Base-by-base conservation (phyloP, 805 yeast genomes). In the Metschnikowia picachoensis region DNA sequence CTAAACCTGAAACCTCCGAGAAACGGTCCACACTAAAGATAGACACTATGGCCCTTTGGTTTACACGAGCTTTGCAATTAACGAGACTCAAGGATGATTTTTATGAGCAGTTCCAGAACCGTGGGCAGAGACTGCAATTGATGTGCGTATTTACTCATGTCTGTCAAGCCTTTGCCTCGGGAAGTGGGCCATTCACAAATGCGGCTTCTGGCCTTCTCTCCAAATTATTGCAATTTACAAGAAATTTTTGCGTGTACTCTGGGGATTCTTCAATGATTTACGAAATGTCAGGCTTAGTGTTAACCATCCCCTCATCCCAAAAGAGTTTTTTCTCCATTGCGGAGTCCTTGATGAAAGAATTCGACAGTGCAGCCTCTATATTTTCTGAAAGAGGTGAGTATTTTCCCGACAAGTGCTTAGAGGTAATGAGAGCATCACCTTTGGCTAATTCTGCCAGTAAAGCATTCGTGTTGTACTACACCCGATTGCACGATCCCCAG, bases 381-480 rank as follows among this genome's bases (percentile, higher is more conserved):
- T 64, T 88, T 9, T 42, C 83, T 2, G 51, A 59, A 1, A 44
- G 61, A 5, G 72, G 72, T 31, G 81, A 85, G 0, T 37, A 52
- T 1, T 80, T 85, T 48, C 62, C 80, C 3, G 53, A 53, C 3
- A 65, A 65, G 9, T 73, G 85, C n/a, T 58, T 85, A 12, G 55
- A 65, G 2, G 62, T 72, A 14, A 80, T 85, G 67, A 65, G 69
- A 51, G 72, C 82, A 1, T 80, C 78, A 52, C 77, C 88, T 0
- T 60, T 88, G 45, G 83, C 94, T 0, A 85, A 80, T 49, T 76
- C 84, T 3, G 72, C 81, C 15, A 82, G 86, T n/a, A 84, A 80
- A 56, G 72, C 82, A 14, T 46, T 84, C 1, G 68, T 69, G 7
- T 57, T 74, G 0, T 48, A 56, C 50, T 68, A 42, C 49, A 49